Evolutionary conservation across 495 filamentous ascomycete species (phyloP).

Genomic region (Xylaria scruposa): DNA sequence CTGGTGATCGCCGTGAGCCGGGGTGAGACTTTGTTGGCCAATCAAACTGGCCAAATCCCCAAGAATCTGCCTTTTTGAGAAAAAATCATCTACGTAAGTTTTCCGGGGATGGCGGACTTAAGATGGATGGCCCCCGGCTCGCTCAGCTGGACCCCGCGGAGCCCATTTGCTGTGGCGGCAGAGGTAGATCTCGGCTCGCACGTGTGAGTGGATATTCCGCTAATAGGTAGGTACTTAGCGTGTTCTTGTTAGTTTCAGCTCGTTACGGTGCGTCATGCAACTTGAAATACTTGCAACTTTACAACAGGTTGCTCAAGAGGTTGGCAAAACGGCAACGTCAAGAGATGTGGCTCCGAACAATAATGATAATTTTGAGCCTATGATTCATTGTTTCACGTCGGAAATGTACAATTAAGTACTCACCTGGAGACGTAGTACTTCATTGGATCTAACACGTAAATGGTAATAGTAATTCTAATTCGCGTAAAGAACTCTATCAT

Average conservation of each 20-base stretch:
- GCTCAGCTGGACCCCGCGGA: conserved; percentile 3
- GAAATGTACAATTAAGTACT: neutral
- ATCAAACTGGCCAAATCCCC: neutral
- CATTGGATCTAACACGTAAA: neutral
- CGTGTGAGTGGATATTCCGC: no score
- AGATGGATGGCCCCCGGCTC: neutral
- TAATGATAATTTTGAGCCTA: no score
- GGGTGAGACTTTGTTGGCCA: neutral
- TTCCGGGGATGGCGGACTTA: neutral
- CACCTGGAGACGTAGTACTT: neutral
- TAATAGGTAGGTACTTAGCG: no score
- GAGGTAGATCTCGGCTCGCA: no score
- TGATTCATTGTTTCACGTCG: no score
- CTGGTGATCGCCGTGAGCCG: neutral
- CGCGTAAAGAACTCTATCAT: no score
- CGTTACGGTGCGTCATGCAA: no score
- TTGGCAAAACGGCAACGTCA: neutral
- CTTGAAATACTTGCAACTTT: no score
- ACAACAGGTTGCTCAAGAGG: neutral
- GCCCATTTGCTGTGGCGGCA: neutral
- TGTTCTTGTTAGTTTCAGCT: no score
- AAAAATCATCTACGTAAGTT: neutral
- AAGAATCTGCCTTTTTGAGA: neutral
- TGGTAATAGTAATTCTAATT: neutral
- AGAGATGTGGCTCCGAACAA: neutral